Conservation (phyloP, 805 yeast species). For the Ogataea parapolymorpha region DNA sequence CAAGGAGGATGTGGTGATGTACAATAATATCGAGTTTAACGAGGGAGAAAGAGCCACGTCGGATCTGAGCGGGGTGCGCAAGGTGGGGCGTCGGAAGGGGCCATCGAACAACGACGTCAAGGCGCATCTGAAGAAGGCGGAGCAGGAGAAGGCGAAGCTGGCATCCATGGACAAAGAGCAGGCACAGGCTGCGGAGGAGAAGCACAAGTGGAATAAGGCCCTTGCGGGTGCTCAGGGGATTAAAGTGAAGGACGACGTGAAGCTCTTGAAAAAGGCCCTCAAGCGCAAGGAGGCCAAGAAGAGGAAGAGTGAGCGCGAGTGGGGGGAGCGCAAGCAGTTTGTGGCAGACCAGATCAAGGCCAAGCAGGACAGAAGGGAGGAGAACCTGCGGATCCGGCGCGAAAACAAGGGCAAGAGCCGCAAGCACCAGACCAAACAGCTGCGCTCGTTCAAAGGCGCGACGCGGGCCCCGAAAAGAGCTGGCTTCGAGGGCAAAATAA, state of each 20-base stretch:
- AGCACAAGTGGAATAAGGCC: conserved; percentile 81
- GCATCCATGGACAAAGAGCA: conserved; percentile 57
- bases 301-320: conserved; percentile 82
- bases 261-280: conserved; percentile 76
- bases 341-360: conserved; percentile 74
- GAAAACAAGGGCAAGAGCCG: conserved; percentile 82
- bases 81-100: conserved; percentile 64
- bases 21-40: conserved; percentile 75
- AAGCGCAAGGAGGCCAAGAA: conserved; percentile 81
- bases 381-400: conserved; percentile 78
- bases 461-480: conserved; percentile 54
- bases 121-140: conserved; percentile 75
- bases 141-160: conserved; percentile 66
- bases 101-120: conserved; percentile 81
- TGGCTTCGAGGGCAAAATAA: conserved; percentile 78
- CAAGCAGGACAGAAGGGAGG: conserved; percentile 85
- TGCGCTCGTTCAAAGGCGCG: conserved; percentile 58
- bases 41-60: conserved; percentile 81
- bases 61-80: conserved; percentile 59
- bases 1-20: conserved; percentile 53
- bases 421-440: conserved; percentile 67
- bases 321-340: conserved; percentile 84
- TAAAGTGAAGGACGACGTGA: conserved; percentile 87
- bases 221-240: conserved; percentile 85
- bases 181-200: conserved; percentile 59